Base-by-base conservation (phyloP, 805 yeast genomes). In the Monosporozyma yasuniensis region DNA sequence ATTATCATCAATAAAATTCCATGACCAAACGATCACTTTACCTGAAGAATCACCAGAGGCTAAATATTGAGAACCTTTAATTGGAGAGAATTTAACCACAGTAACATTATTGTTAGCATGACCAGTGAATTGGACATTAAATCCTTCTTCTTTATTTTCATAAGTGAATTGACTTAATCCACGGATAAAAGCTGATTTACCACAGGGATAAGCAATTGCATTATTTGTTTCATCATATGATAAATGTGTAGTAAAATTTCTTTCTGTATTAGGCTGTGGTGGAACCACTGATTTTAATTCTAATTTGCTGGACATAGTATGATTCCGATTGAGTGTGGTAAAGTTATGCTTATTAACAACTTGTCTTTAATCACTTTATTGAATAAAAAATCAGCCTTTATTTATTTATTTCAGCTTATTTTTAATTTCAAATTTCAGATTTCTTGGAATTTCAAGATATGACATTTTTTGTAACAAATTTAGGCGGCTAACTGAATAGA, bases 41-140 rank as follows among this genome's bases (percentile, higher is more conserved):
- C 99, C 99, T n/a, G 83, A 69, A 57, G 81, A 87, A 63, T 91
- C 99, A 44, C 96, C 98, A 3, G 95, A 84, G 1, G 96, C 96
- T 28, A 91, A 72, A 67, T 87, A 91, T 67, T 75, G 84, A 1
- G 99, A 97, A 11, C 89, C 81, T 23, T 52, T 48, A 23, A 60
- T 54, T 1, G 98, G 96, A 1, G 96, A 74, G 65, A 93, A 88
- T 44, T 79, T 78, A 14, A 93, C 96, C 3, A 83, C 95, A 0
- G 96, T 85, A 38, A 95, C 87, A 21, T 78, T 69, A 39, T 73
- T 72, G 34, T 76, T 75, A 5, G 62, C 65, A 67, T 91, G 98
- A 44, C 79, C 83, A 9, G 77, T 77, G 70, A 84, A 91, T 61
- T 87, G 96, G n/a, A 74, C 49, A 3, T 57, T 59, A 7, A 12